Evolutionary conservation across 2,329 filamentous ascomycete genomes (phyloP).

Genomic region (Teratosphaeria gauchensis): DNA sequence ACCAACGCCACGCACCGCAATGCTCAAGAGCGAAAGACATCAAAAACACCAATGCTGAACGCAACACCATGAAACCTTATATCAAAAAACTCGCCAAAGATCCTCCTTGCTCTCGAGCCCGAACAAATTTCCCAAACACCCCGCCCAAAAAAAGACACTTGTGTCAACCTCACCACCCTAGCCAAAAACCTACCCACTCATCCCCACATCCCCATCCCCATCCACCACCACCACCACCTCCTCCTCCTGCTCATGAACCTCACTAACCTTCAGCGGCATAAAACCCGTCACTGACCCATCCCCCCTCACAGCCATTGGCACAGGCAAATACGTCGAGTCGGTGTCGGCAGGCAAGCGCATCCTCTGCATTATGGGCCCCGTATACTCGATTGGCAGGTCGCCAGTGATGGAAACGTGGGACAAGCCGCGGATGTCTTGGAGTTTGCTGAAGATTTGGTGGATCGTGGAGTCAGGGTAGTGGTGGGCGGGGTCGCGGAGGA

Average conservation of each 20-base stretch:
- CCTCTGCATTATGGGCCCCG: slow-evolving; percentile 8
- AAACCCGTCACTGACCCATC: neutral
- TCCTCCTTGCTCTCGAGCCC: neutral
- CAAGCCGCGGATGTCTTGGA: slow-evolving; percentile 15
- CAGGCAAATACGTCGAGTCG: slow-evolving; percentile 7
- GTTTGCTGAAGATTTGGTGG: slow-evolving; percentile 9
- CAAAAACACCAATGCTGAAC: too few relatives aligned
- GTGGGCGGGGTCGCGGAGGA: slow-evolving; percentile 3
- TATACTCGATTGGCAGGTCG: slow-evolving; percentile 16
- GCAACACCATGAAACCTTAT: neutral
- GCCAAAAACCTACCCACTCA: neutral
- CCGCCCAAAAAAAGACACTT: neutral
- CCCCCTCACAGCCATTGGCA: slow-evolving; percentile 1
- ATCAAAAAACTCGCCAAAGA: neutral
- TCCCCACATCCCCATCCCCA: neutral
- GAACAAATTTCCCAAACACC: neutral
- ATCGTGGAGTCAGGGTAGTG: slow-evolving; percentile 18
- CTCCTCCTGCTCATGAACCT: slow-evolving; percentile 4
- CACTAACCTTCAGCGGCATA: slow-evolving; percentile 1
- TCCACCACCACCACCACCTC: neutral
- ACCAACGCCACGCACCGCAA: neutral
- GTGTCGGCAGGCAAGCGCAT: slow-evolving; percentile 8
- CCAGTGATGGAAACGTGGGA: slow-evolving; percentile 15
- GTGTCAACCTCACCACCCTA: neutral
- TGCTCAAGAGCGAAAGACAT: neutral